Conservation (phyloP, 192 early-diverging fungal species). For the Entrophospora sp. region DNA sequence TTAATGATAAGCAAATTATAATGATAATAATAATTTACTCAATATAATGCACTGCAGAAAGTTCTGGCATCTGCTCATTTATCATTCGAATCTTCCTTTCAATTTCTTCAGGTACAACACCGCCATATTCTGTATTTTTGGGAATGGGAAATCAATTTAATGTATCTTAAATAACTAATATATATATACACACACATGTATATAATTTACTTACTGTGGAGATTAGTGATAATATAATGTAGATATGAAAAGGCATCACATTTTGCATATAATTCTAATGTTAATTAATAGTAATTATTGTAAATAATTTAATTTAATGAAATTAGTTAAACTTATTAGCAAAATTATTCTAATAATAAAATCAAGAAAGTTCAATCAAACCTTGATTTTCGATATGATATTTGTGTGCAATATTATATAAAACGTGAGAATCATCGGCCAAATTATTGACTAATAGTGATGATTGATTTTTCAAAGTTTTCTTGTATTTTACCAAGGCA, state of each 20-base stretch:
- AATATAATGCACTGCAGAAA: constrained; percentile 18
- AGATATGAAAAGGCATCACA: constrained; percentile 8
- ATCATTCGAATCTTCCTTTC: constrained; percentile 8
- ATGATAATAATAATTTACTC: not conserved
- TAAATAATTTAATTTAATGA: too few relatives aligned
- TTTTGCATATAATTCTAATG: constrained; percentile 8
- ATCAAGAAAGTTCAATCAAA: not conserved
- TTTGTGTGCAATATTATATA: not conserved
- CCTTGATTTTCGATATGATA: constrained; percentile 15
- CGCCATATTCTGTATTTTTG: constrained; percentile 13
- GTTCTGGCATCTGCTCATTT: constrained; percentile 10
- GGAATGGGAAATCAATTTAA: not conserved
- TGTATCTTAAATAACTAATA: not conserved
- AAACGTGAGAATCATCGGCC: not conserved
- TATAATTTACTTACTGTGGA: constrained; percentile 2
- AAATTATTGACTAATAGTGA: too few relatives aligned
- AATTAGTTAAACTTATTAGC: not conserved
- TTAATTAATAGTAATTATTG: too few relatives aligned
- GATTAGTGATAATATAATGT: constrained; percentile 11
- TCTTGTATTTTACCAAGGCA: constrained; percentile 11
- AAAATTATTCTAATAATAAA: not conserved
- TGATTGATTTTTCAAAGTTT: too few relatives aligned
- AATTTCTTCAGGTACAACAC: constrained; percentile 10
- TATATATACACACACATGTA: not conserved
- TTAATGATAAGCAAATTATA: too few relatives aligned